Evolutionary conservation across 2,329 filamentous ascomycete genomes (phyloP).

Genomic region (Fulvia fulva): DNA sequence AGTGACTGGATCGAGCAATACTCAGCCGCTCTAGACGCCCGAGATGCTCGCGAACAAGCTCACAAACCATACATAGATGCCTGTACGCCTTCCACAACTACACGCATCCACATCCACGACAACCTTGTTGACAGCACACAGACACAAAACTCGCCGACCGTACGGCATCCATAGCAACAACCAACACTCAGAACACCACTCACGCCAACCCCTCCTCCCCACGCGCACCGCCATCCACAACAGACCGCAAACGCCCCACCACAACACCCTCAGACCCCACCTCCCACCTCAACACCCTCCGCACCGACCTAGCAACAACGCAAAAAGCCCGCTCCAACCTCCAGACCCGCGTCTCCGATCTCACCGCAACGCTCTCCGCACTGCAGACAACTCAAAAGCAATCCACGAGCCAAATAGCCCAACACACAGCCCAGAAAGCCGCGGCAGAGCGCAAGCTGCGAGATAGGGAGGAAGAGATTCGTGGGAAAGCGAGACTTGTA

Average conservation of each 20-base stretch:
- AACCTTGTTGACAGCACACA: constrained; percentile 17
- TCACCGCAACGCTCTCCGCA: constrained; percentile 61
- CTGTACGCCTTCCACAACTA: constrained; percentile 54
- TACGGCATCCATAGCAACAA: constrained; percentile 28
- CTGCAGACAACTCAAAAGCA: constrained; percentile 57
- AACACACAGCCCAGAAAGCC: constrained; percentile 60
- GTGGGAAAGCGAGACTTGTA: constrained; percentile 76
- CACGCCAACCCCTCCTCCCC: constrained; percentile 39
- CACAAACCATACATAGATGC: constrained; percentile 69
- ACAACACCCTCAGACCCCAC: constrained; percentile 38
- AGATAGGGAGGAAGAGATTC: constrained; percentile 81
- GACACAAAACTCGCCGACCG: constrained; percentile 48
- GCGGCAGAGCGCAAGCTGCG: constrained; percentile 63
- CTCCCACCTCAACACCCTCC: constrained; percentile 53
- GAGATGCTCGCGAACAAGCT: constrained; percentile 64
- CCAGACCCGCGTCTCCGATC: constrained; percentile 58
- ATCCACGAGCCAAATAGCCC: constrained; percentile 59
- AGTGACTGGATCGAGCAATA: constrained; percentile 80
- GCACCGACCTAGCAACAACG: constrained; percentile 70
- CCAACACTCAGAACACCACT: constrained; percentile 8
- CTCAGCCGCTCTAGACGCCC: constrained; percentile 65
- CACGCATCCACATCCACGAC: background rate
- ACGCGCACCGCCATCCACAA: too few species aligned
- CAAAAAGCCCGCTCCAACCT: constrained; percentile 69
- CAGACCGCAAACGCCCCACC: constrained; percentile 34